Base-by-base conservation (phyloP, 2,329 filamentous ascomycete genomes). In the Pyrenophora seminiperda region DNA sequence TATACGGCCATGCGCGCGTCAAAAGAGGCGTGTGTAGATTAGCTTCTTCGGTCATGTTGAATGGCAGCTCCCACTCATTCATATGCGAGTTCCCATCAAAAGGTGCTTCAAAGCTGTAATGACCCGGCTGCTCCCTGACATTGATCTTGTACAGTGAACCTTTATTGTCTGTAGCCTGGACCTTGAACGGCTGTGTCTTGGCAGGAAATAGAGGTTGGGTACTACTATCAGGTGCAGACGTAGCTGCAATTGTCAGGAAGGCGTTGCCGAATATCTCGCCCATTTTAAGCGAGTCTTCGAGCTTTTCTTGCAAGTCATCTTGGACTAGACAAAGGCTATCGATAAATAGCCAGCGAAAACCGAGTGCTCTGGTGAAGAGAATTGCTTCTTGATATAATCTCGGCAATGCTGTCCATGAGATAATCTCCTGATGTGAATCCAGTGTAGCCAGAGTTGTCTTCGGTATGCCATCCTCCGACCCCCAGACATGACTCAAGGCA, bases 341-440 rank as follows among this genome's bases (percentile, higher is more conserved):
- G 29, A 73, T 68, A 64, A 70, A 75, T 0, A 75, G 54, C 53
- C 66, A 73, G 5, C 65, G 64, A 33, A 73, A 61, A 3, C 69
- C 69, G n/a, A 73, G 58, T 22, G 66, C 61, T 27, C 66, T 59
- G 2, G 72, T 71, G n/a, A 73, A 56, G 5, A 65, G 45, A 5
- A 73, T 50, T 6, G 70, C 70, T 41, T 75, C 67, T 52, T 72
- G 71, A 29, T 73, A 67, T 3, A 67, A 64, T 41, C 53, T 66
- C 11, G 72, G 70, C 18, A 71, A 44, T 3, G 53, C 48, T 10
- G 62, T 51, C 66, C 65, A 71, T 11, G 61, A 46, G 24, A 71
- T 67, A 33, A 52, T 58, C 45, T 68, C 63, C 31, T 65, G 62
- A 54, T 70, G 50, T 6, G 61, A 50, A 34, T 62, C 37, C 18